Base-by-base conservation (phyloP, 2,329 filamentous ascomycete species). In the Tympanopsis confertula region DNA sequence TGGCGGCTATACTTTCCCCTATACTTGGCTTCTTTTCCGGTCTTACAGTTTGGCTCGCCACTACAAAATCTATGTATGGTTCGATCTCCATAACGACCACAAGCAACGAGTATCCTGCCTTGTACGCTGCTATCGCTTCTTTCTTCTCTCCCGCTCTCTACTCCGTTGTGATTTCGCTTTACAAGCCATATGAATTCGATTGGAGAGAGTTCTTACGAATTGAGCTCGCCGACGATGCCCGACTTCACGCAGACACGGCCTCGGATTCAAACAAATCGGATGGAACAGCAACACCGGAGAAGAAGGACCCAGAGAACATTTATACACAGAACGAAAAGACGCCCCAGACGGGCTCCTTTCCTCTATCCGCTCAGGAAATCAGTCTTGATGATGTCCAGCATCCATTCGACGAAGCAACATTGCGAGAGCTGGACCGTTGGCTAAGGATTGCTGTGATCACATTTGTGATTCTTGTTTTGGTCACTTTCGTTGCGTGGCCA, bases 401-500 rank as follows among this genome's bases (percentile, higher is more conserved):
- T 41, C 65, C 65, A 0, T 66, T 68, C 39, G 52, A 54, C 35
- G 50, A 51, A 1, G 39, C 41, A 4, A 62, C 58, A 0, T 40
- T 64, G 2, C 45, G 40, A 19, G 47, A 59, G 13, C 42, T 65
- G 0, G 40, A 51, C 4, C 47, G 48, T 2, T 64, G 62, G 62
- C 52, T 55, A 14, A 52, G 51, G 3, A 59, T 64, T 38, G 61
- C 65, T 0, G 58, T 57, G 47, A 43, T 53, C 1, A 56, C 59
- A 14, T 63, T 61, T 35, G 46, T 62, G 1, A 48, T 60, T 22
- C 56, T 66, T 35, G 56, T 69, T 2, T 45, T 67, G 5, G 48
- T 65, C 7, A 69, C 66, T 0, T 60, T 67, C 19, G 45, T 71
- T 10, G 44, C 58, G 1, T 70, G 65, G 67, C 66, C 65, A 0